These are phyloP conservation scores for Solanum verrucosum DNA, from an alignment of 257 asterid genomes.

Conservation along the genomic window DNA sequence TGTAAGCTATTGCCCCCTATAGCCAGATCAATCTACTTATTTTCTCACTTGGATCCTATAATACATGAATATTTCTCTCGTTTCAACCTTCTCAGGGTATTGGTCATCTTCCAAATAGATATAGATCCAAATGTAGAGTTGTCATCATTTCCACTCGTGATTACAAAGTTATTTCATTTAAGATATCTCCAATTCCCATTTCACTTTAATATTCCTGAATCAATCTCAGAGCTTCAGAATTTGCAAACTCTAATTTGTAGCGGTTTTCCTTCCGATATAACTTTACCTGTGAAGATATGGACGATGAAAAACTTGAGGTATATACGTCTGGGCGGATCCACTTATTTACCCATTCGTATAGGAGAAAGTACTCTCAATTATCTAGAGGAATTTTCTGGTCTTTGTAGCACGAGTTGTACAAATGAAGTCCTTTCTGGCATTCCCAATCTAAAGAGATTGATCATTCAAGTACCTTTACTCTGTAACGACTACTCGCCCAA, in stretches of 20 bases:
- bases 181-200: neutral
- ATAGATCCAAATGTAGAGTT: neutral
- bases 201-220: neutral
- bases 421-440: neutral
- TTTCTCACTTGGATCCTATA: neutral
- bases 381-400: neutral
- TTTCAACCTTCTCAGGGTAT: neutral
- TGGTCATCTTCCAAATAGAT: neutral
- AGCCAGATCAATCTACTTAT: neutral
- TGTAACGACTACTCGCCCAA: neutral
- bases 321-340: neutral
- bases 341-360: neutral
- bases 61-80: neutral
- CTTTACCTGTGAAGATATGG: neutral
- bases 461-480: rapidly evolving
- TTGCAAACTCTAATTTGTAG: neutral
- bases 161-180: neutral
- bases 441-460: neutral
- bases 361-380: neutral
- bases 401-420: neutral
- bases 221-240: neutral
- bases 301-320: neutral
- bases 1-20: neutral
- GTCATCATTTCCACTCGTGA: neutral
- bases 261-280: neutral